Base-by-base conservation (phyloP, 805 yeast species). In the Geotrichum ghanense region DNA sequence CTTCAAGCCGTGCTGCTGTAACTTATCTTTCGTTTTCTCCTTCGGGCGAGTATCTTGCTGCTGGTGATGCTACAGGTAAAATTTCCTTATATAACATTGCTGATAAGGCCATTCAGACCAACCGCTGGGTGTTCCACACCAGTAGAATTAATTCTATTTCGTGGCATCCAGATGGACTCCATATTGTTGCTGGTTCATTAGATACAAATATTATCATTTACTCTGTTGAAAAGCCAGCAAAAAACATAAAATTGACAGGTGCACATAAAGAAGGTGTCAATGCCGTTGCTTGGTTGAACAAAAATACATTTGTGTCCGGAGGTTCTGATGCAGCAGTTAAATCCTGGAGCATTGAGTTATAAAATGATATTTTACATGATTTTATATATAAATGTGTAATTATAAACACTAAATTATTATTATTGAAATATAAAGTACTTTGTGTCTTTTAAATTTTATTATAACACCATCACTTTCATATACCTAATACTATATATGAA, bases 111-210 rank as follows among this genome's bases (percentile, higher is more conserved):
- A 66, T 85, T 5, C 56, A 63, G 17, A 87, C 97, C 2, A 78
- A 94, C 0, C 76, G 97, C 60, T 92, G 99, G 99, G 81, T 95
- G 0, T 90, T 86, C 78, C 97, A 92, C 62, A 84, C 89, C 1
- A 81, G 95, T 48, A 79, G 75, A 47, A 82, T 92, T 51, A 78
- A 77, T 49, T 74, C 80, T 24, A 83, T 92, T 43, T 64, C 78
- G 21, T 92, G 97, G 98, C 75, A 80, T 41, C 68, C 68, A 7
- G 88, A 83, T 54, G 81, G 84, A 48, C 78, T 81, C 54, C 79
- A 74, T 54, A 73, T 84, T 41, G 84, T 80, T 19, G 79, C 90
- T 49, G 92, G 83, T 0, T 85, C 96, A 0, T 68, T 87, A 48
- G 99, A 92, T 61, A 81, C 95, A 4, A 80, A 81, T 51, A 67